phyloP scores from a whole-genome alignment of 352 stramenopile species.

The Globisporangium irregulare region DNA sequence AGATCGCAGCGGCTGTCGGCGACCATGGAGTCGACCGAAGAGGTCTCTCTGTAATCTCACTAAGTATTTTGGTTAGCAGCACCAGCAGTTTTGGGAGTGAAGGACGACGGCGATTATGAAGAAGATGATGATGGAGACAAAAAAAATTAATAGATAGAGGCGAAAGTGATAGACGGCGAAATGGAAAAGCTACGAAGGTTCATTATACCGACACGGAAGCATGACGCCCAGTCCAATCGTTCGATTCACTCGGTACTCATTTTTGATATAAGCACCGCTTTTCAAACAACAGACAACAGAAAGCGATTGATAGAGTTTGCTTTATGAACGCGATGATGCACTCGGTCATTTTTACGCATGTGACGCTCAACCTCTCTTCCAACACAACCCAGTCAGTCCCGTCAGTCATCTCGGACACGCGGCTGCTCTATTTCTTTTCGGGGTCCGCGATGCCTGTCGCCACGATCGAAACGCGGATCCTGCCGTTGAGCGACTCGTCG shows the following conservation, averaged over 20 bases:
- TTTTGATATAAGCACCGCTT: slow-evolving; percentile 13
- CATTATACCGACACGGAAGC: not conserved
- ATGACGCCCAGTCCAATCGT: not conserved
- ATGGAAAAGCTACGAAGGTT: not conserved
- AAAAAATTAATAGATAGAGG: not conserved
- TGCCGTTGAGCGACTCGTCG: slow-evolving; percentile 75
- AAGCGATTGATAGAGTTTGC: not conserved
- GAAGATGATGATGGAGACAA: not conserved
- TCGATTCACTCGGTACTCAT: not conserved
- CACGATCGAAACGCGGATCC: slow-evolving; percentile 84
- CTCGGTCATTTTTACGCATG: not conserved
- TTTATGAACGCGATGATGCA: not conserved
- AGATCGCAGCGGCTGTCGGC: slow-evolving; percentile 44
- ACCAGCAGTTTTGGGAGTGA: not conserved
- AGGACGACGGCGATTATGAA: not conserved
- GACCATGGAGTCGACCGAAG: slow-evolving; percentile 20
- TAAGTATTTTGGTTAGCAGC: not conserved
- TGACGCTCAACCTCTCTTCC: not conserved
- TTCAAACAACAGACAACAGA: not conserved
- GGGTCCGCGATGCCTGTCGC: slow-evolving; percentile 83
- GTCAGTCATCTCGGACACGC: not conserved
- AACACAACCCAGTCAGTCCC: not conserved
- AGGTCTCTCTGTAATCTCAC: slow-evolving; percentile 18
- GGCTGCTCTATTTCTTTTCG: slow-evolving; percentile 61
- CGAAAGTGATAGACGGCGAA: not conserved